Percentiles rank a stretch among this genome's conserved stretches.
phyloP scores from a whole-genome alignment of 1,284 basidiomycete genomes.

The Stygiomarasmius scandens region DNA sequence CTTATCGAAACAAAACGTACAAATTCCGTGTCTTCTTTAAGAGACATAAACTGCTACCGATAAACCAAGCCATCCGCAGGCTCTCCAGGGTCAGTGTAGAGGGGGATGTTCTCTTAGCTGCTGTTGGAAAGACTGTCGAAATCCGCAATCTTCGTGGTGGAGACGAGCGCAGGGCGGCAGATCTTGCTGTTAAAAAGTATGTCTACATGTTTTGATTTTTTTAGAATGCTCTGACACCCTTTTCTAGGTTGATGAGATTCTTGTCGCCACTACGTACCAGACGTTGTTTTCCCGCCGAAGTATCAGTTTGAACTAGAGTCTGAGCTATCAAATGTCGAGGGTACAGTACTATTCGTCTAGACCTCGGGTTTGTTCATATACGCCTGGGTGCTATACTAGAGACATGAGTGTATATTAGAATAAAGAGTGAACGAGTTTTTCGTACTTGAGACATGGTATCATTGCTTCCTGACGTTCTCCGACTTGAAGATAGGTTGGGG shows the following conservation, averaged over 20 bases:
- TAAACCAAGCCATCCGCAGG: not conserved
- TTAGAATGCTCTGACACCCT: not conserved
- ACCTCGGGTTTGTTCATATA: no score
- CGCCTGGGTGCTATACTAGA: no score
- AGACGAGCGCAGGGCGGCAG: not conserved
- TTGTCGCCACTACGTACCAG: not conserved
- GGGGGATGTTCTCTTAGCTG: constrained; percentile 1
- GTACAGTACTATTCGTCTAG: no score
- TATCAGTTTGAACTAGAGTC: not conserved
- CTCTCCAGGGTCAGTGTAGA: not conserved
- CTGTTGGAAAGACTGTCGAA: not conserved
- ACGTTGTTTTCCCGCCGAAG: not conserved
- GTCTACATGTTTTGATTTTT: not conserved
- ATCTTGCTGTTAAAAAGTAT: not conserved
- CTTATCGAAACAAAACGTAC: not conserved
- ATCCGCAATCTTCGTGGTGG: not conserved
- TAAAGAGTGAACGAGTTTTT: no score
- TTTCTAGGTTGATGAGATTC: not conserved
- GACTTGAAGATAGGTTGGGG: no score
- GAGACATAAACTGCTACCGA: not conserved
- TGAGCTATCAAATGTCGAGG: no score
- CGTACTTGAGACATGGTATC: no score
- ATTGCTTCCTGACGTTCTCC: no score
- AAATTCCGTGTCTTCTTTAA: constrained; percentile 6
- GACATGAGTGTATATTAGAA: no score